Evolutionary conservation across 768 basidiomycete genomes (phyloP).

Genomic region (Boletus eberwhitei): DNA sequence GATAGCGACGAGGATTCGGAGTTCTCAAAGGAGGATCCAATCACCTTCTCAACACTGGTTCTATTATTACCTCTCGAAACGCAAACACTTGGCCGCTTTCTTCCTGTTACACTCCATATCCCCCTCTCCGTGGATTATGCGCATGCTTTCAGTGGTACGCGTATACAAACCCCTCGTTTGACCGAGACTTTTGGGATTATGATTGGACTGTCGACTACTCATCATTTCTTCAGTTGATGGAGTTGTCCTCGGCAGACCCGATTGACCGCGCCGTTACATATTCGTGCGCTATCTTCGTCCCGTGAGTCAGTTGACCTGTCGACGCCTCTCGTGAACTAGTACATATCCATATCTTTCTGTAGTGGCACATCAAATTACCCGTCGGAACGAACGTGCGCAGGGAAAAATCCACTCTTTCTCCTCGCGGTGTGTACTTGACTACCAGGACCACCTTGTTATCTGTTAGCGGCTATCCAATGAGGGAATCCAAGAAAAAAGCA

Average conservation of each 20-base stretch:
- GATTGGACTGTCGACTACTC: background rate
- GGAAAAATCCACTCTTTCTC: slow-evolving; percentile 16
- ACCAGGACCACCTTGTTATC: slow-evolving; percentile 7
- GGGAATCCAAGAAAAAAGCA: slow-evolving; percentile 21
- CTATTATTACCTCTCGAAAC: slow-evolving; percentile 7
- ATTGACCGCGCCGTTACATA: slow-evolving; percentile 10
- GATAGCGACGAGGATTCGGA: background rate
- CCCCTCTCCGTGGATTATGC: background rate
- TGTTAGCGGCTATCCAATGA: slow-evolving; percentile 6
- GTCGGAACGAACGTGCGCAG: slow-evolving; percentile 5
- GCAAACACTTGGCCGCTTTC: no score
- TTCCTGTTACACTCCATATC: background rate
- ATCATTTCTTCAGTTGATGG: background rate
- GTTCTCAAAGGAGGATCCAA: background rate
- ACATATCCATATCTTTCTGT: background rate
- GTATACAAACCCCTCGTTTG: background rate
- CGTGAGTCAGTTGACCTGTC: slow-evolving; percentile 2
- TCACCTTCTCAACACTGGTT: background rate
- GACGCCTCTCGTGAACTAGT: background rate
- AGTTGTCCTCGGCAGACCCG: background rate
- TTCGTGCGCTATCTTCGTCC: background rate
- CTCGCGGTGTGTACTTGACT: slow-evolving; percentile 16
- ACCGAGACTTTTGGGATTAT: background rate
- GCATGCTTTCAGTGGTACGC: background rate
- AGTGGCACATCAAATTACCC: slow-evolving; percentile 9